Base-by-base conservation (phyloP, 2,329 filamentous ascomycete genomes). In the Fusarium euwallaceae region DNA sequence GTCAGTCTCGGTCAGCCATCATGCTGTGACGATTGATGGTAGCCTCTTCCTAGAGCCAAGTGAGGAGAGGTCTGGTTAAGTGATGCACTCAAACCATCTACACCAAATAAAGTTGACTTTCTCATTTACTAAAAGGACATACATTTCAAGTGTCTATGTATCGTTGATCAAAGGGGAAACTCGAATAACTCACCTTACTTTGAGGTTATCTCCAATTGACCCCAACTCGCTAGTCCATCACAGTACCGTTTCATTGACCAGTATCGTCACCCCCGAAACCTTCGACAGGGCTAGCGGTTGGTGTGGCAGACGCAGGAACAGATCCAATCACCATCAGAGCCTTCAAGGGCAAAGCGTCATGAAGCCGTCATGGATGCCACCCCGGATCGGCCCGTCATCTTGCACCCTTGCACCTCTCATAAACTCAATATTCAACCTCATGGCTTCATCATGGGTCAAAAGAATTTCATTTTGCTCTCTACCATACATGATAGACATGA, bases 271-370 rank as follows among this genome's bases (percentile, higher is more conserved):
- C 55, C 29, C 45, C 43, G 48, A 48, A 29, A n/a, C 43, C 22
- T 55, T 17, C 5, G 11, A 34, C 12, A 64, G 45, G 22, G 32
- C n/a, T 37, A 61, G 53, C 20, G 10, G 51, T n/a, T 61, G 72
- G 59, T 69, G 63, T 61, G 56, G 53, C 48, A 59, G 59, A 64
- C 20, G 65, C 69, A 74, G 72, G 72, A 64, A 70, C 72, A 64
- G 41, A 20, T 16, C 55, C 55, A 74, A 64, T 66, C 24, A 69
- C 32, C 14, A 41, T 53, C 32, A 6, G 9, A 59, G 32, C 4
- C 48, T 37, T 41, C 5, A 27, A 39, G 16, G 29, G 63, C 24
- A 16, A 34, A 11, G 20, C 34, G 56, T 64, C 71, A 71, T 59
- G 20, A 29, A 63, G 24, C 37, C 37, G 36, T 65, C 64, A 66